These are phyloP conservation scores for Diaporthe humulicola DNA, from an alignment of 2,329 filamentous ascomycete genomes.

Conservation along the genomic window DNA sequence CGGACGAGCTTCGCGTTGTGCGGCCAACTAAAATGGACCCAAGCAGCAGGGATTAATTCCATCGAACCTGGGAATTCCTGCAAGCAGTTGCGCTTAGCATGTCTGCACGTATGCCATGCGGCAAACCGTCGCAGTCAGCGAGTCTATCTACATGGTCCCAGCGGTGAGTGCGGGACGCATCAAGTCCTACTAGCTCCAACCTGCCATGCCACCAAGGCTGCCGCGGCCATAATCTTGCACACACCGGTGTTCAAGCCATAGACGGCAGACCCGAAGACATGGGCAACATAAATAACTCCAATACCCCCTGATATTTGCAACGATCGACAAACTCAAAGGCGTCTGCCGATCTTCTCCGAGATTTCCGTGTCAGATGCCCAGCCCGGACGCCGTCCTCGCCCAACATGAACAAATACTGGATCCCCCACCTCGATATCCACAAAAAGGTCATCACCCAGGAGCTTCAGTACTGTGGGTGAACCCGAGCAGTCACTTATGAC, in stretches of 20 bases:
- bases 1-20: slow-evolving; percentile 21
- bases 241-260: slow-evolving; percentile 1
- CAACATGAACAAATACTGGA: slow-evolving; percentile 71
- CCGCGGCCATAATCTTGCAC: slow-evolving; percentile 7
- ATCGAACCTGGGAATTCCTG: slow-evolving; percentile 20
- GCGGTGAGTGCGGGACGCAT: slow-evolving; percentile 23
- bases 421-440: slow-evolving; percentile 70
- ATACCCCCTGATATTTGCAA: slow-evolving; percentile 4
- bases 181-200: slow-evolving; percentile 24
- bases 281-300: slow-evolving; percentile 31
- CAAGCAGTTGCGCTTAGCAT: slow-evolving; percentile 24
- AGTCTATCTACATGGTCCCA: slow-evolving; percentile 10
- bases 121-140: slow-evolving; percentile 28
- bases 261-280: slow-evolving; percentile 9
- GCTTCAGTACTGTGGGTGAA: slow-evolving; percentile 60
- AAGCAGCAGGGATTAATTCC: slow-evolving; percentile 24
- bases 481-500: background rate
- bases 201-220: slow-evolving; percentile 29
- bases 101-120: slow-evolving; percentile 14
- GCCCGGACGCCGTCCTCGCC: slow-evolving; percentile 45
- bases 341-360: slow-evolving; percentile 9
- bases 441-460: slow-evolving; percentile 72
- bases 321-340: slow-evolving; percentile 3
- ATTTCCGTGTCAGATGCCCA: slow-evolving; percentile 12
- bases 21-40: slow-evolving; percentile 32